A percentile compares a stretch with the other conserved stretches of the same genome.
These are phyloP conservation scores for Acanthamoeba culbertsoni DNA, from an alignment of 208 protist species.

Conservation along the genomic window DNA sequence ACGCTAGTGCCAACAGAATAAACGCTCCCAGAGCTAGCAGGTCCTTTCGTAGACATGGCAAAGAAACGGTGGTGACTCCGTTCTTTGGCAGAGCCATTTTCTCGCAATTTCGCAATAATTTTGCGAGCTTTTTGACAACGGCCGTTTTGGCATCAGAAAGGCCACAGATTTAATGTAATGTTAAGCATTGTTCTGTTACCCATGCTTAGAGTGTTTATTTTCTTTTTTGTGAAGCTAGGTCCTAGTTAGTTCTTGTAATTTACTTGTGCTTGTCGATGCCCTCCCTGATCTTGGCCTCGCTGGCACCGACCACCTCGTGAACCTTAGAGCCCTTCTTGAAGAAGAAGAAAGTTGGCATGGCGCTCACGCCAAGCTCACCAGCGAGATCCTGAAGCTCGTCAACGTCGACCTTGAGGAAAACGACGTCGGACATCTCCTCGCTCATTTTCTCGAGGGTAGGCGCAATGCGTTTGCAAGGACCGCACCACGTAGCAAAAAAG, in stretches of 20 bases:
- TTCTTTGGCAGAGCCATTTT: no score
- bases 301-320: conserved; percentile 64
- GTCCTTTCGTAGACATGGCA: no score
- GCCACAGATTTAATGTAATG: no score
- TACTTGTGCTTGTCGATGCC: conserved; percentile 56
- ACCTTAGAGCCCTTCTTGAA: conserved; percentile 68
- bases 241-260: no score
- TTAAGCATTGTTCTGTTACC: no score
- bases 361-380: neutral
- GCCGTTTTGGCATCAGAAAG: no score
- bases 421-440: conserved; percentile 54
- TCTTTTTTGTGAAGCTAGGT: no score
- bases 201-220: no score
- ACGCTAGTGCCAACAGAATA: neutral
- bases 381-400: conserved; percentile 63
- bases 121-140: no score
- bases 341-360: conserved; percentile 76
- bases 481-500: conserved; percentile 73
- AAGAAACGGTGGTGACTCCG: no score
- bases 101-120: no score
- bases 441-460: conserved; percentile 55
- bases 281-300: conserved; percentile 59
- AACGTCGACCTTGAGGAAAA: conserved; percentile 76
- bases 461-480: conserved; percentile 68
- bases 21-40: neutral